Evolutionary conservation across 352 stramenopile genomes (phyloP).

Genomic region (Globisporangium radiosum): DNA sequence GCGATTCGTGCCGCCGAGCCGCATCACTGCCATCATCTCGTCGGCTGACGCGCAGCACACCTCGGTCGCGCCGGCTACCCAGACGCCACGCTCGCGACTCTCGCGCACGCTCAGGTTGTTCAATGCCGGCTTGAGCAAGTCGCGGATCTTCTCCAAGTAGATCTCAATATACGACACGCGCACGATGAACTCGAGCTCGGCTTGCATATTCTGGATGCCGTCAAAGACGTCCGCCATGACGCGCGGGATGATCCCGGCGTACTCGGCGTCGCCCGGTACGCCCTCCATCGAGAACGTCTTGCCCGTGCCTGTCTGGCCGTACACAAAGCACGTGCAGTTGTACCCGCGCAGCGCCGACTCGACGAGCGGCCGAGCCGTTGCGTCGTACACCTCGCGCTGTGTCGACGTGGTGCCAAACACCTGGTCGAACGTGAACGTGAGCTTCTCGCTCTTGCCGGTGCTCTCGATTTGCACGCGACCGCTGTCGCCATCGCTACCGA

Average conservation of each 20-base stretch:
- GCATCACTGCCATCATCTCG: constrained; percentile 86
- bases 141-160: constrained; percentile 98
- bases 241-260: constrained; percentile 66
- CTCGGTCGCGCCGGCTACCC: constrained; percentile 51
- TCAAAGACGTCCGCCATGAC: constrained; percentile 68
- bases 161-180: constrained; percentile 98
- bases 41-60: constrained; percentile 49
- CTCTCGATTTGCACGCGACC: constrained; percentile 28
- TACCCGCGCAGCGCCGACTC: constrained; percentile 64
- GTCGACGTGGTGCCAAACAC: constrained; percentile 51
- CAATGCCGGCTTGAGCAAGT: constrained; percentile 82
- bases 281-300: constrained; percentile 93
- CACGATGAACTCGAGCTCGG: constrained; percentile 90
- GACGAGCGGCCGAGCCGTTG: constrained; percentile 58
- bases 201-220: constrained; percentile 61
- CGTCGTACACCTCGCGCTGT: constrained; percentile 60
- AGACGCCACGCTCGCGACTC: constrained; percentile 54
- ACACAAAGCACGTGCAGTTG: constrained; percentile 91
- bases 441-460: constrained; percentile 16
- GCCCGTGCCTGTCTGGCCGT: constrained; percentile 87
- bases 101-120: constrained; percentile 63
- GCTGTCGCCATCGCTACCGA: constrained; percentile 47
- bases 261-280: constrained; percentile 56
- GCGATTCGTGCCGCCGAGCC: constrained; percentile 88
- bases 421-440: constrained; percentile 73